Evolutionary conservation across 805 yeast species (phyloP), one percentile per base, ranked within the genome.

Genomic region (Hanseniaspora lindneri): DNA sequence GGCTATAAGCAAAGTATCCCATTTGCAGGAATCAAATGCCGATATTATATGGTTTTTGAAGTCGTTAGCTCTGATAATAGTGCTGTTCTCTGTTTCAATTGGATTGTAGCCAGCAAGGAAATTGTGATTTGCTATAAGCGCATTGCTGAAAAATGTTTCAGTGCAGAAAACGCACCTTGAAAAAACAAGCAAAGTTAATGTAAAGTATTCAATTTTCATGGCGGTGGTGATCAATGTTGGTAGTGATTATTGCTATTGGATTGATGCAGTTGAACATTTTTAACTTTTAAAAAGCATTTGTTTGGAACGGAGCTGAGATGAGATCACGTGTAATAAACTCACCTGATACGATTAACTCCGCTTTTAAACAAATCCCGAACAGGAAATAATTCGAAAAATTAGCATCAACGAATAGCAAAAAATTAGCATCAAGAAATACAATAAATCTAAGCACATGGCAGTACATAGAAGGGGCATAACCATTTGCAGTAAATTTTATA

Each of bases 1-100:
- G 5, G 34, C 43, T 28, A 46, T 39, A 3, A 46, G 20, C 13
- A 46, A 24, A 13, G 49, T 39, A 39, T 46, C 43, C 49, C 49
- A 46, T 14, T 19, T 32, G 32, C 49, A 46, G 8, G 39, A n/a
- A 14, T 39, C 43, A 19, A 46, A 39, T 7, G 43, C 32, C 5
- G 28, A 29, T 10, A 46, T 39, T 23, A 46, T 4, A 17, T 39
- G 43, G 11, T 37, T 46, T 25, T 46, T 46, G 21, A 46, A 46
- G 11, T 37, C 39, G 20, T 46, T 46, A 23, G 32, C 16, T 3
- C 30, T 20, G 4, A 46, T 33, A 17, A 30, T 19, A 9, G 17
- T 23, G 14, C 24, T 24, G 6, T 24, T 16, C 16, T 21, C 9
- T 23, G 36, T 24, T 8, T 4, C 25, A 3, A 37, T 3, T 6